phyloP scores from a whole-genome alignment of 2,329 filamentous ascomycete species.

The Penicillium sp. region DNA sequence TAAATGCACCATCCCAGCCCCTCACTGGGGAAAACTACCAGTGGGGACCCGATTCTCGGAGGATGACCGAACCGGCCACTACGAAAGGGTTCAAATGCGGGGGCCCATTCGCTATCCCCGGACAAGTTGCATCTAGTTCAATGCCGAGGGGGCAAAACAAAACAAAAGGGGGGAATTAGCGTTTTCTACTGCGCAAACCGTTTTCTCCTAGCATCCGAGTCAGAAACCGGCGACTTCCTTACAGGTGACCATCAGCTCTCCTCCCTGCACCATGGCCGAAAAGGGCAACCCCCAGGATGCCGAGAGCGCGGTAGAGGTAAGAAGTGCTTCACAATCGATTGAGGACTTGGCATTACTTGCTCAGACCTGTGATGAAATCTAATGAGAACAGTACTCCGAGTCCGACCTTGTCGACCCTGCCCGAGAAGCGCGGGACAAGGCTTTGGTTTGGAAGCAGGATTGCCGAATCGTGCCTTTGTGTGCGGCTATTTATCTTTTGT shows the following conservation, averaged over 20 bases:
- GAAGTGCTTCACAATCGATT: not conserved
- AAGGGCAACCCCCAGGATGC: not conserved
- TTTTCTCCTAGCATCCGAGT: not conserved
- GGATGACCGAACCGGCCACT: conserved; percentile 18
- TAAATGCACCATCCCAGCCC: not conserved
- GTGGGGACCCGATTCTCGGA: conserved; percentile 17
- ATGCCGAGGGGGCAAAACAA: conserved; percentile 10
- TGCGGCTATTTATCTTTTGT: conserved; percentile 66
- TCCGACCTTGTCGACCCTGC: conserved; percentile 7
- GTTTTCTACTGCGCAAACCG: not conserved
- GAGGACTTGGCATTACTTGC: not conserved
- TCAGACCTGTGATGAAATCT: not conserved
- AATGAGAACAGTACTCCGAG: conserved; percentile 9
- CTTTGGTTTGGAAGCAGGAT: conserved; percentile 61
- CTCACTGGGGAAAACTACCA: not conserved
- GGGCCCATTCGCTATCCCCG: conserved; percentile 10
- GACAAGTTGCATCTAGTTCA: conserved; percentile 12
- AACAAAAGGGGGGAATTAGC: conserved; percentile 6
- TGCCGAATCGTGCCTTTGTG: conserved; percentile 63
- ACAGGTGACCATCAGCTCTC: not conserved
- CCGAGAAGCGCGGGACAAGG: conserved; percentile 27
- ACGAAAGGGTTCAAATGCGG: conserved; percentile 17
- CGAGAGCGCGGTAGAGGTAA: conserved; percentile 18
- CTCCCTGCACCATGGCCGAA: conserved; percentile 15
- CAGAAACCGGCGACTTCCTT: not conserved